phyloP scores from a whole-genome alignment of 495 filamentous ascomycete species.

The Endocarpon pusillum region DNA sequence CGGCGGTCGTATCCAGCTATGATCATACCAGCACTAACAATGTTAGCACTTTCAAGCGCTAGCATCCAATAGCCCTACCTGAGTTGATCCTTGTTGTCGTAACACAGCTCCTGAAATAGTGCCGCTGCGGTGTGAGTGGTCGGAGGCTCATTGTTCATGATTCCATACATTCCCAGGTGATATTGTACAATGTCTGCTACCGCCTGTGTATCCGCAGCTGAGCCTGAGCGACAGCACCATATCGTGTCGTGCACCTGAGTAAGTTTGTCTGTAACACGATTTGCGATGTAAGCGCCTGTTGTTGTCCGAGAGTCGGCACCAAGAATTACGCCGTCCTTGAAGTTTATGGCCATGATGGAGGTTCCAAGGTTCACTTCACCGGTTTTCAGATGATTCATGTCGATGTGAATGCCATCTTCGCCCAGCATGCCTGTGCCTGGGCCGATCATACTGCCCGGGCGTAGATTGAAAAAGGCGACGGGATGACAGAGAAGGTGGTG shows the following conservation, averaged over 20 bases:
- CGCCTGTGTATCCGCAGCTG: conserved; percentile 93
- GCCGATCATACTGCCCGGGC: conserved; percentile 20
- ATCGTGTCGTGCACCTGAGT: conserved; percentile 97
- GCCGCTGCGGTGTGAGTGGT: conserved; percentile 87
- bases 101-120: conserved; percentile 94
- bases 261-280: conserved; percentile 97
- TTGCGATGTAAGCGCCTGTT: conserved; percentile 97
- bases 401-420: conserved; percentile 95
- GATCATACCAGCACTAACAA: conserved; percentile 74
- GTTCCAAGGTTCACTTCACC: conserved; percentile 71
- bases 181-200: conserved; percentile 96
- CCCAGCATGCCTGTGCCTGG: conserved; percentile 48
- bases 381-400: conserved; percentile 90
- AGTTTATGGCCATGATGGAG: conserved; percentile 62
- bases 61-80: conserved; percentile 44
- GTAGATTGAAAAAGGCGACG: neutral
- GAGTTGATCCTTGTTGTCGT: conserved; percentile 85
- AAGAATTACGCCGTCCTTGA: conserved; percentile 91
- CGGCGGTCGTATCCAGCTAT: conserved; percentile 90
- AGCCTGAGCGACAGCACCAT: conserved; percentile 97
- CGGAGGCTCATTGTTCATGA: conserved; percentile 70
- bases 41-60: conserved; percentile 12
- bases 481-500: conserved; percentile 2
- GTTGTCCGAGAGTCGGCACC: conserved; percentile 95
- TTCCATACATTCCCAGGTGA: conserved; percentile 80